Conservation (phyloP, 1,284 basidiomycete species). For the Apiotrichum domesticum region DNA sequence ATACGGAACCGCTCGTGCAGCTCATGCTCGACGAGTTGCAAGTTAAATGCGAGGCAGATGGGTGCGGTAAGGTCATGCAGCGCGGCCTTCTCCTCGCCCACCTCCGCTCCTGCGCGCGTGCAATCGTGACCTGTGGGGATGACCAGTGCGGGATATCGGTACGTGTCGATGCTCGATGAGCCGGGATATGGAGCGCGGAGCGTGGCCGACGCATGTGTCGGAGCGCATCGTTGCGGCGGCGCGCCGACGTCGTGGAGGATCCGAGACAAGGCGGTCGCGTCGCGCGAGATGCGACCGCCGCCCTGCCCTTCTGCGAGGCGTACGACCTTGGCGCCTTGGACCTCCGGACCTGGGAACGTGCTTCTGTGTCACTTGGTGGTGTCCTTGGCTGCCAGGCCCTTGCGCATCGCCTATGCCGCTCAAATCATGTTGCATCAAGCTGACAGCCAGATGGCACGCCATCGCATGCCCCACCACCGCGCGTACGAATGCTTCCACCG, state of each 20-base stretch:
- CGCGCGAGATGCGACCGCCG: too few species aligned
- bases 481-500: constrained; percentile 42
- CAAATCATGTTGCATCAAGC: too few species aligned
- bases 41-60: constrained; percentile 58
- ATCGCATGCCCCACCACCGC: constrained; percentile 32
- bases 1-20: constrained; percentile 20
- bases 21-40: constrained; percentile 70
- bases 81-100: constrained; percentile 63
- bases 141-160: constrained; percentile 46
- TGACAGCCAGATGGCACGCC: constrained; percentile 28
- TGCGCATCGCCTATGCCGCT: too few species aligned
- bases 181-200: background rate
- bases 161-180: constrained; percentile 39
- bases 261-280: too few species aligned
- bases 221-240: too few species aligned
- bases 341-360: too few species aligned
- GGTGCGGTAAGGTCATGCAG: constrained; percentile 61
- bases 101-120: constrained; percentile 59
- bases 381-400: too few species aligned
- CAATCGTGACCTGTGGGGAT: constrained; percentile 54
- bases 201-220: too few species aligned
- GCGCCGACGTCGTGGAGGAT: too few species aligned
- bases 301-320: too few species aligned
- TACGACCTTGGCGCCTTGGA: too few species aligned
- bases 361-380: too few species aligned